Evolutionary conservation across 305 asterid species (phyloP).

Genomic region (Monarda citriodora): DNA sequence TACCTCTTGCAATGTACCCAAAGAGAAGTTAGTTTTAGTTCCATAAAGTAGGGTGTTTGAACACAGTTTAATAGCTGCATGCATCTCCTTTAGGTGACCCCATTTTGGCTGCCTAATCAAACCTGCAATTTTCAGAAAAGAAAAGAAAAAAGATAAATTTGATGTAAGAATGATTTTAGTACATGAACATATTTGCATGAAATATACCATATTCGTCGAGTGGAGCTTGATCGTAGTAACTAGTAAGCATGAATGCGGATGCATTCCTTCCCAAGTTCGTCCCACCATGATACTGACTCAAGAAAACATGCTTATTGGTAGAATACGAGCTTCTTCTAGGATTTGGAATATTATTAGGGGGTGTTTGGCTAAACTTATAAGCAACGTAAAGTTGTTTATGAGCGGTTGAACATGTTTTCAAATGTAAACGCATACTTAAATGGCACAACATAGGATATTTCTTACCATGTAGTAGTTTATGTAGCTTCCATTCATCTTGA

Average conservation of each 20-base stretch:
- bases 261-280: conserved; percentile 84
- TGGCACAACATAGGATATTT: no score
- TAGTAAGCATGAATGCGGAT: conserved; percentile 52
- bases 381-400: no score
- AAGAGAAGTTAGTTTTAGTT: conserved; percentile 26
- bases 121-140: conserved; percentile 35
- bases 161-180: neutral
- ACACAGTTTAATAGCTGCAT: conserved; percentile 60
- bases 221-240: conserved; percentile 93
- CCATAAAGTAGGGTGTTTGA: conserved; percentile 60
- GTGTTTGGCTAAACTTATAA: no score
- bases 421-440: no score
- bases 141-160: neutral
- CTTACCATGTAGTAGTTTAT: conserved; percentile 91
- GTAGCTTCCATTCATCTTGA: conserved; percentile 83
- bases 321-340: neutral
- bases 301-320: neutral
- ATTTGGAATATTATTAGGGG: no score
- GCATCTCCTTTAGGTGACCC: conserved; percentile 83
- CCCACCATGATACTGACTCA: conserved; percentile 86
- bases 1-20: conserved; percentile 71
- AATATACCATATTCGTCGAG: conserved; percentile 76
- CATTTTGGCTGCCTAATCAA: conserved; percentile 81
- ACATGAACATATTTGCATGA: neutral
- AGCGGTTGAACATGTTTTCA: no score